Evolutionary conservation across 2,329 filamentous ascomycete genomes (phyloP), one percentile per base, ranked within the genome.

Genomic region (Cryphonectria carpinicola): DNA sequence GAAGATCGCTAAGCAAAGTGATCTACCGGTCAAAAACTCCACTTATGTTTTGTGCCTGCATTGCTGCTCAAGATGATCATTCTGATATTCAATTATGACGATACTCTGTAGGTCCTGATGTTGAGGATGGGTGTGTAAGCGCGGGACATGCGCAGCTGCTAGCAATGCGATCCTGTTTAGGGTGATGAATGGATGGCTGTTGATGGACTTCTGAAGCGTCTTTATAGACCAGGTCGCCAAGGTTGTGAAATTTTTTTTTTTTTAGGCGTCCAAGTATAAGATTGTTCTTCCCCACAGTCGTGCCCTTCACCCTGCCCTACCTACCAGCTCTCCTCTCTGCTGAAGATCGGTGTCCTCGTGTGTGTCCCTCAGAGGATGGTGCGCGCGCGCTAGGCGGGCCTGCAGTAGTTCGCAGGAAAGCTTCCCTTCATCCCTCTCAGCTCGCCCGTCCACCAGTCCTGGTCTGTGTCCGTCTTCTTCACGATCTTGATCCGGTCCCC

Each of bases 401-500:
- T 86, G 77, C 91, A 93, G 81, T 97, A 97, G 80, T 97, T 97
- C 8, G 93, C 93, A 0, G 93, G 93, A 78, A 97, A 97, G 74
- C 84, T 90, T 4, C 93, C 93, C 77, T 85, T 87, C 37, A 84
- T 79, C 0, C 93, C 93, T 56, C 84, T 84, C 19, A 95, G 74
- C 79, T 96, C 93, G 17, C 93, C 93, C 73, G 93, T 88, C 93
- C 93, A 97, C 93, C 93, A 97, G 78, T 96, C 93, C 80, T 96
- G 92, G 32, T 89, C 91, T 72, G 90, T 94, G 8, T 89, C 87
- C 2, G 93, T 96, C 82, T 92, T 93, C 82, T 93, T 93, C 43
- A 94, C 77, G 4, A 97, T 90, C 62, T 86, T 88, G 75, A 97
- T 97, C 65, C 87, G 85, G 76, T 96, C 93, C 1, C 93, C 93